phyloP scores from a whole-genome alignment of 208 protist species.

The Trypanosoma avium region DNA sequence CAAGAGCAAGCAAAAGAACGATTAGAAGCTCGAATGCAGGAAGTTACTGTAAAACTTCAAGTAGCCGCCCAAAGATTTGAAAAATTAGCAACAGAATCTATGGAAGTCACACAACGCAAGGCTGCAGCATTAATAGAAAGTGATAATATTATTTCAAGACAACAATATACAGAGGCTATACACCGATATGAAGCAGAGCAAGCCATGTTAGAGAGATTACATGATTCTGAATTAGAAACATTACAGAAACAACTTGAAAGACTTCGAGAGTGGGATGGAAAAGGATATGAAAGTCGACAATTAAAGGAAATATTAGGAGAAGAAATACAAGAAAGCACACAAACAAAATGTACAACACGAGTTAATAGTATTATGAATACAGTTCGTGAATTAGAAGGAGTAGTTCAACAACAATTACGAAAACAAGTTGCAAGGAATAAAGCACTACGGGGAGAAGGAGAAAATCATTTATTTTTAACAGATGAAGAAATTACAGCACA shows the following conservation, averaged over 20 bases:
- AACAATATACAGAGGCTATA: conserved; percentile 39
- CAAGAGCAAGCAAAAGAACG: conserved; percentile 18
- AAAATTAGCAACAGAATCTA: conserved; percentile 12
- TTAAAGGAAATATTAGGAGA: conserved; percentile 10
- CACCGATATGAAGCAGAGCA: conserved; percentile 39
- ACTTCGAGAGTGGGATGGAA: conserved; percentile 19
- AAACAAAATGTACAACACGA: conserved; percentile 26
- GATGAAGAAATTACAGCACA: conserved; percentile 20
- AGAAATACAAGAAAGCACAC: conserved; percentile 14
- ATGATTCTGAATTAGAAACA: conserved; percentile 35
- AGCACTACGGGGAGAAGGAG: conserved; percentile 12
- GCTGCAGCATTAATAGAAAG: conserved; percentile 29
- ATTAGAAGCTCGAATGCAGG: conserved; percentile 20
- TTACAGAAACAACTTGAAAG: conserved; percentile 43
- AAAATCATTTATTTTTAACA: conserved; percentile 11
- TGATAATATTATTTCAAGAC: conserved; percentile 33
- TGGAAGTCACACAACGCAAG: conserved; percentile 24
- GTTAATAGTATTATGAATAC: conserved; percentile 6
- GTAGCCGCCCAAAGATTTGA: conserved; percentile 22
- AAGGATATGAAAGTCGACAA: conserved; percentile 12
- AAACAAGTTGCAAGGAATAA: conserved; percentile 10
- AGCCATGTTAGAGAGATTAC: conserved; percentile 40
- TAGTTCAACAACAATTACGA: conserved; percentile 22
- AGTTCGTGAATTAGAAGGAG: conserved; percentile 28
- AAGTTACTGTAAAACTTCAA: conserved; percentile 21